A percentile compares a stretch with the other conserved stretches of the same genome.
Conservation (phyloP, 2,329 filamentous ascomycete genomes). For the Aspergillus amoenus region DNA sequence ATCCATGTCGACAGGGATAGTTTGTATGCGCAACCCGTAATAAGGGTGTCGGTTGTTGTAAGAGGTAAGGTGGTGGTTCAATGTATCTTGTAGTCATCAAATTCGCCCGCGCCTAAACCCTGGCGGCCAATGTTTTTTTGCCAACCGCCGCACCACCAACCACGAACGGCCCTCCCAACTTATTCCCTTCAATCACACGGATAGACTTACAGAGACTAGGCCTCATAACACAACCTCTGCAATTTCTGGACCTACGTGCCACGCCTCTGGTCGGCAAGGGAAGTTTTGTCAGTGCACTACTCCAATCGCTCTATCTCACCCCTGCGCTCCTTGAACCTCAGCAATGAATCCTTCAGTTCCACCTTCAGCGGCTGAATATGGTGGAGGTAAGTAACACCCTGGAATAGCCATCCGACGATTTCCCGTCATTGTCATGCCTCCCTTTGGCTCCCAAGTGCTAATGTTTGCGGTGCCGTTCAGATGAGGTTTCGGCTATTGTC, state of each 20-base stretch:
- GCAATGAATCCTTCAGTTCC: slow-evolving; percentile 45
- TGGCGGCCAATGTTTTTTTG: slow-evolving; percentile 2
- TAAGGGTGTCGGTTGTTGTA: not conserved
- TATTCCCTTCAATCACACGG: not conserved
- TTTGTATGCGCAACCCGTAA: not conserved
- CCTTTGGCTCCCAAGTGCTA: not conserved
- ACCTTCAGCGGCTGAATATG: slow-evolving; percentile 49
- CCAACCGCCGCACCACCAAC: slow-evolving; percentile 3
- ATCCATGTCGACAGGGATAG: slow-evolving; percentile 26
- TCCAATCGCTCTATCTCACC: not conserved
- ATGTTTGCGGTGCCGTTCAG: slow-evolving; percentile 48
- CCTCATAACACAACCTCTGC: not conserved
- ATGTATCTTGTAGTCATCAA: slow-evolving; percentile 4
- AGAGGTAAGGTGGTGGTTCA: not conserved
- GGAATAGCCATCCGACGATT: slow-evolving; percentile 10
- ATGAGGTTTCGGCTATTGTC: slow-evolving; percentile 95
- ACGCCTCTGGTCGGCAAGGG: not conserved
- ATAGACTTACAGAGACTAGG: not conserved
- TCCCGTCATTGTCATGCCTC: not conserved
- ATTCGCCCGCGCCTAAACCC: not conserved
- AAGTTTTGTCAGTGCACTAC: not conserved
- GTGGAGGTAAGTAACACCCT: slow-evolving; percentile 44
- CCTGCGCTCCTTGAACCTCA: slow-evolving; percentile 4
- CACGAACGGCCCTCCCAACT: not conserved
- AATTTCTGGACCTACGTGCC: not conserved